Evolutionary conservation across 108 stramenopile genomes (phyloP), one percentile per base, ranked within the genome.

Genomic region (Heterococcus sp.): DNA sequence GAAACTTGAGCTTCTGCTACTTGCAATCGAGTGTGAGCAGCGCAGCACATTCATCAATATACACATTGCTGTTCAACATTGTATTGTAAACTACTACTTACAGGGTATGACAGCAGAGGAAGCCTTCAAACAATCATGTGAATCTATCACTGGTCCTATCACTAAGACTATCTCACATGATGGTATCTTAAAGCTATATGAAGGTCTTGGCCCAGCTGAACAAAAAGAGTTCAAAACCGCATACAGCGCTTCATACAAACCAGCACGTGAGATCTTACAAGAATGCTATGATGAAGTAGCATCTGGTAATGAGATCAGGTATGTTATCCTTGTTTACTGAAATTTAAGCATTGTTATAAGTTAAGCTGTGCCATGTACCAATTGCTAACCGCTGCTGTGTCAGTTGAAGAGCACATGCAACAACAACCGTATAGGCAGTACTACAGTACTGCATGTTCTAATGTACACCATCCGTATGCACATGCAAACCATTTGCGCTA

Each of bases 261-360:
- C 96, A 66, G 89, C 95, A 81, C 94, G 94, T 90, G 96, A 97
- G 89, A 96, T 97, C 87, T 91, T 95, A 71, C 95, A 97, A 90
- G 96, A 97, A 91, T 95, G 95, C 83, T 97, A 97, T 85, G 95
- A 97, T 74, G 96, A 97, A 88, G 96, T 97, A 69, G 86, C 92
- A 35, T 94, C 92, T 71, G 95, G 96, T 28, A 97, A 95, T 84
- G 96, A 97, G 87, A 97, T 97, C 78, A 58, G 46, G 46, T 58
- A 58, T 58, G 46, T 14, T 8, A 14, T 8, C 46, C 21, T 58
- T 58, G 14, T 58, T 58, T 8, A 58, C 46, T 58, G 46, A 58
- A 58, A n/a, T 21, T 8, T 58, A 14, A 21, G 46, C 46, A 21
- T 21, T 58, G 46, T 58, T 8, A 58, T 8, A 58, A 8, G 46